Evolutionary conservation across 73 alveolate genomes (phyloP), one percentile per base, ranked within the genome.

Genomic region (Paramecium primaurelia): DNA sequence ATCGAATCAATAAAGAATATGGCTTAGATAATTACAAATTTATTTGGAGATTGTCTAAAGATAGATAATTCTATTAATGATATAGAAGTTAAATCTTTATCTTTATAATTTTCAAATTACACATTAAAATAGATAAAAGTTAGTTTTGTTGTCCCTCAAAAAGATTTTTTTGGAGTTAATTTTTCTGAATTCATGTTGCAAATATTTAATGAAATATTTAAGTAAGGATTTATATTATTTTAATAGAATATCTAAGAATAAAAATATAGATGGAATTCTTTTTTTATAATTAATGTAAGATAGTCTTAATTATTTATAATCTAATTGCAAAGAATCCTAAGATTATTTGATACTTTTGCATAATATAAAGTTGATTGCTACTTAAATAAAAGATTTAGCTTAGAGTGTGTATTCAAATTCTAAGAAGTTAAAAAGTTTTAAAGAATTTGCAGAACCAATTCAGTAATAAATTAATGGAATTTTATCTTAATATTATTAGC

Each of bases 261-360:
- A 34, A 64, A 64, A 64, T 64, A 14, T 64, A 2, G 47, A 34
- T 64, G 84, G 84, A 64, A 4, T 12, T 12, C 20, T 64, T 0
- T 64, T 32, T 64, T 64, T 64, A 32, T 14, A 64, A 64, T 64
- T 64, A 34, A 2, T 64, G 26, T 6, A 64, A 34, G 84, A 64
- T 14, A 28, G 84, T 64, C 30, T 64, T 26, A 18, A 64, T 64
- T 64, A 34, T 32, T 6, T 64, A 28, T 28, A 64, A 34, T 64
- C 4, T 9, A 64, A 11, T 64, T 64, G 84, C 9, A 73, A 32
- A n/a, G 34, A 32, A 8, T 20, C 68, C 10, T 16, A 16, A 8
- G 87, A 73, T 73, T 73, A 73, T 73, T 9, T 73, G 42, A 44
- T 73, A 73, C 37, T 73, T 73, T 73, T 73, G 59, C 87, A 73